Evolutionary conservation across 306 rosid species (phyloP).

Genomic region (Inga oerstediana): DNA sequence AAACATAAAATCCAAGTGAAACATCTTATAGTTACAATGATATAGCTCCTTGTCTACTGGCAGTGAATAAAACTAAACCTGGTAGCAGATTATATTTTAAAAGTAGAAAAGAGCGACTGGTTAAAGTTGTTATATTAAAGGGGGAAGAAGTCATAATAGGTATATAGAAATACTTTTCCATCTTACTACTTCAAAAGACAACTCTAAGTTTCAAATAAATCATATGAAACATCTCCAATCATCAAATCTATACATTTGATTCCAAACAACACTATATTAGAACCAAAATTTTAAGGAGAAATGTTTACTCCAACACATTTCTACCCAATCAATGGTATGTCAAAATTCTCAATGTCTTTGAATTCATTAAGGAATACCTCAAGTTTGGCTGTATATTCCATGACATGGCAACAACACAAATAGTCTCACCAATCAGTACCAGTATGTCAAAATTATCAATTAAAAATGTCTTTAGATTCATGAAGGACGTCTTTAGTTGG

Average conservation of each 20-base stretch:
- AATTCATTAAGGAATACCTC: not conserved
- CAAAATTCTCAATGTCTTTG: slow-evolving; percentile 8
- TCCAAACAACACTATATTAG: slow-evolving; percentile 12
- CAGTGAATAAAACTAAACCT: not conserved
- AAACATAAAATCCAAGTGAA: not conserved
- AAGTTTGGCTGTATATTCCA: slow-evolving; percentile 6
- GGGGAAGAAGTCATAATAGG: slow-evolving; percentile 7
- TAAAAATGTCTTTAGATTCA: not conserved
- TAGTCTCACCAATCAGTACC: slow-evolving; percentile 14
- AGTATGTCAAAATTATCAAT: not conserved
- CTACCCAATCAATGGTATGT: slow-evolving; percentile 4
- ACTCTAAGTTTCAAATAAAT: slow-evolving; percentile 18
- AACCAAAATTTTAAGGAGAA: slow-evolving; percentile 17
- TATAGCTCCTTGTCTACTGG: not conserved
- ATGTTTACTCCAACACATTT: slow-evolving; percentile 14
- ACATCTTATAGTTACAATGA: not conserved
- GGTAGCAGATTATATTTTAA: not conserved
- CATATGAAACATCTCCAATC: not conserved
- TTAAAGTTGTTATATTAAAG: slow-evolving; percentile 7
- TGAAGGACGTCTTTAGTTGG: not conserved
- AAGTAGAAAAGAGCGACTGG: not conserved
- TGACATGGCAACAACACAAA: slow-evolving; percentile 12
- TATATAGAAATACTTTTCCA: not conserved
- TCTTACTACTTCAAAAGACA: slow-evolving; percentile 11
- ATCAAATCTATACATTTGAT: slow-evolving; percentile 3